These are phyloP conservation scores for Calonectria pteridis DNA, from an alignment of 2,329 filamentous ascomycete genomes.

Conservation along the genomic window DNA sequence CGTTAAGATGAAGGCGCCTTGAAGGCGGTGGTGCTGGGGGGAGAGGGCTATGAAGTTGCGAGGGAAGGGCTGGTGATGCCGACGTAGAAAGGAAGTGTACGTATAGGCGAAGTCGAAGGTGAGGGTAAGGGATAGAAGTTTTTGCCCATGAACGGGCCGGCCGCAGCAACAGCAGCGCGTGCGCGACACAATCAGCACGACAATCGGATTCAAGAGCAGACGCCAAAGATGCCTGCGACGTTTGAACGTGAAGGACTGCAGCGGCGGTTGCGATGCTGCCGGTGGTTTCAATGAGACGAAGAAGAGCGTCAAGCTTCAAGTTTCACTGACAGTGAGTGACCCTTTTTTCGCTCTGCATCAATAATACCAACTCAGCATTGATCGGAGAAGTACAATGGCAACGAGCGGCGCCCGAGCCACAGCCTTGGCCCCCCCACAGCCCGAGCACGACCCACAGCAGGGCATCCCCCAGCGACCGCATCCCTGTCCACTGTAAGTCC, in stretches of 20 bases:
- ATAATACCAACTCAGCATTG: slow-evolving; percentile 33
- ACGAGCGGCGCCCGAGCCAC: slow-evolving; percentile 23
- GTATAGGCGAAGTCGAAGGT: slow-evolving; percentile 42
- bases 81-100: slow-evolving; percentile 39
- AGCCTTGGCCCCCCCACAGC: slow-evolving; percentile 25
- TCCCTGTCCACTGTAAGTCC: slow-evolving; percentile 33
- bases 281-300: slow-evolving; percentile 40
- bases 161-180: slow-evolving; percentile 38
- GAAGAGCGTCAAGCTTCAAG: slow-evolving; percentile 40
- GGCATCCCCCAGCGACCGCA: slow-evolving; percentile 12
- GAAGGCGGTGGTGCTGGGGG: slow-evolving; percentile 5
- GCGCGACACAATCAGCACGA: slow-evolving; percentile 29
- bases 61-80: slow-evolving; percentile 33
- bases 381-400: slow-evolving; percentile 31
- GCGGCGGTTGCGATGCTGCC: slow-evolving; percentile 24
- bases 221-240: slow-evolving; percentile 23
- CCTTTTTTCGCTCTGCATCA: slow-evolving; percentile 45
- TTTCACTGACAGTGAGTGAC: slow-evolving; percentile 30
- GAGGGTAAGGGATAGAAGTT: slow-evolving; percentile 46
- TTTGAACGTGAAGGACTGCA: slow-evolving; percentile 30
- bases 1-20: slow-evolving; percentile 12
- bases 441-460: slow-evolving; percentile 20
- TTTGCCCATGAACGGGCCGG: slow-evolving; percentile 37
- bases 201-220: slow-evolving; percentile 21
- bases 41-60: slow-evolving; percentile 26